Evolutionary conservation across 805 yeast genomes (phyloP), one percentile per base, ranked within the genome.

Genomic region (Kodamaea hsintzibuensis): DNA sequence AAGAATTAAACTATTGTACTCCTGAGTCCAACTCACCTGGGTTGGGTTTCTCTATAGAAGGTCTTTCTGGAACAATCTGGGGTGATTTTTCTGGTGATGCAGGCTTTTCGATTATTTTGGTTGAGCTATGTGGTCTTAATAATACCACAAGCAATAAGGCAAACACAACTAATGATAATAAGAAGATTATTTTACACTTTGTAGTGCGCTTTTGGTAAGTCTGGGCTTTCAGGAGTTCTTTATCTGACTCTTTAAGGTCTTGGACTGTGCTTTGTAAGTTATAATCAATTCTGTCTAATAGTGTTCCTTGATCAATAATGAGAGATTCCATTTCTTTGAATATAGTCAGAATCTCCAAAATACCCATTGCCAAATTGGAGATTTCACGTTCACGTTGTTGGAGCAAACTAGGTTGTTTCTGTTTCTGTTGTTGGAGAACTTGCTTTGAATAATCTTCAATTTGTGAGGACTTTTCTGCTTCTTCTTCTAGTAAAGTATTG

Each of bases 241-340:
- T 82, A 56, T 89, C 89, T 0, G 98, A 95, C 39, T 78, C 80
- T 62, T 85, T 83, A 55, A 93, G 81, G 59, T 91, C 88, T 37
- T 82, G 82, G 1, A 83, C 86, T n/a, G 96, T 87, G 55, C 84
- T 85, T 56, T 87, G 88, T 55, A 95, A 73, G 66, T 95, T 95
- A 68, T 93, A 95, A 70, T 93, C 99, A 53, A 95, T 93, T 60
- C 98, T 77, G 70, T 95, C 99, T 55, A 95, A 77, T 44, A 95
- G 80, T 0, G 97, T 90, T 1, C 99, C 99, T 71, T 95, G 99
- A 64, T 95, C 98, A 53, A 95, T 88, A 43, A 95, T 89, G 79
- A 95, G 78, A 39, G 85, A 83, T 64, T 96, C 98, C 82, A 95
- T 82, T 64, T 95, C 98, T 66, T 88, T 88, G 75, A 95, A 95